Base-by-base conservation (phyloP, 2,329 filamentous ascomycete species). In the Tolypocladium album region DNA sequence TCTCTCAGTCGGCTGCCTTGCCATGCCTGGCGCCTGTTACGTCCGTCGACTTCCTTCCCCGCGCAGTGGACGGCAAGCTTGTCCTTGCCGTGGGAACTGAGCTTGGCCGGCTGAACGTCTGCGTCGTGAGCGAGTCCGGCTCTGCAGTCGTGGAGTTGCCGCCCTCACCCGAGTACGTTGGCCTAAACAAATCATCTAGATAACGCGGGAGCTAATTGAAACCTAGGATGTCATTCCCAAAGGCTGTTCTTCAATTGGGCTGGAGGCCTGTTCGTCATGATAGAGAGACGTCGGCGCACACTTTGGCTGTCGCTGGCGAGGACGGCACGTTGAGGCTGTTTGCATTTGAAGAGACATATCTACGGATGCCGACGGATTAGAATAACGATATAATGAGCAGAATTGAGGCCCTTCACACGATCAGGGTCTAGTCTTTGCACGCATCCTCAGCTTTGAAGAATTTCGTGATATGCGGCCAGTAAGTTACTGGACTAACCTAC, bases 31-130 rank as follows among this genome's bases (percentile, higher is more conserved):
- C 79, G 24, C 79, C 90, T 0, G 85, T 90, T 4, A 92, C 89
- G 0, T 86, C 89, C 0, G 77, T 93, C 34, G 87, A 89, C 65
- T 89, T 92, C 68, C 70, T 85, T 40, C 67, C 72, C 17, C 69
- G 71, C 43, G 24, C 60, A 9, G 65, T 73, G 15, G 65, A 70
- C 20, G 67, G 67, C 59, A 67, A 66, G 47, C 60, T 70, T 15
- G 70, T 82, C 27, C 72, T 88, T 1, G 84, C 84, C 0, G 74
- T 84, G 1, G 85, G 85, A 27, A 85, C 80, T 0, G 85, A 88
- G 65, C 72, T 74, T 3, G 83, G 83, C 4, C 75, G 69, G 59
- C 62, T 85, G 7, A 75, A 72, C 57, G 65, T 83, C 45, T 72
- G 76, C 50, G 64, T 68, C 15, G 65, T 84, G n/a, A 71, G 72